Evolutionary conservation across 208 protist species (phyloP), one percentile per base, ranked within the genome.

Genomic region (Crithidia fasciculata): DNA sequence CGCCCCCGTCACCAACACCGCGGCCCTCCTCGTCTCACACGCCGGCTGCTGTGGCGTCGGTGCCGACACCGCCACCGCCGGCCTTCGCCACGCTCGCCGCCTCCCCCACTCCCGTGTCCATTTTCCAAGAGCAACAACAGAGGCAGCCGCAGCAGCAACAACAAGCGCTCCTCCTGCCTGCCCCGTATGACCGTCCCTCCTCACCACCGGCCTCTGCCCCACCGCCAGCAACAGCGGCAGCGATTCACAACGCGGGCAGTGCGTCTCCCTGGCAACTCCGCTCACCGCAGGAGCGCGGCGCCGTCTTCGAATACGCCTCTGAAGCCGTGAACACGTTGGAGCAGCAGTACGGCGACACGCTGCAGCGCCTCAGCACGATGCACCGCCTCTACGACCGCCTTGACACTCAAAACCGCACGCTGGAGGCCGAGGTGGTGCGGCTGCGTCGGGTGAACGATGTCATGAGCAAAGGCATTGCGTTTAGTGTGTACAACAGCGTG

Each of bases 291-390:
- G 47, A 69, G 4, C 64, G 40, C 43, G 39, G 57, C n/a, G 56
- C 56, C 6, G 18, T 72, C 50, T 69, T 74, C 60, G 66, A 74
- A 19, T 74, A 69, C 66, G 61, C 83, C 39, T 82, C 75, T 15
- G 69, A 85, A 52, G 76, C 81, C 61, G 84, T 84, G 41, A 75
- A 62, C 54, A 74, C 73, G 12, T 78, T 89, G 2, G 81, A 89
- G 72, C 74, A 79, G 55, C 84, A 83, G 61, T 86, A 84, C 45
- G 60, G 53, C 28, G 69, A 68, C 4, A 69, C 84, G 36, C 69
- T 86, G 18, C 84, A 83, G 78, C 78, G 74, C 28, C 74, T 79
- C 52, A n/a, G n/a, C n/a, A 73, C 54, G 63, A 79, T 79, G 74
- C 74, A 79, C 44, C 74, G 74, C 45, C 74, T 81, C 13, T 75